Percentiles rank a stretch among this genome's conserved stretches.
Evolutionary conservation across 148 eudicot genomes (phyloP).

Genomic region (Rhododendron molle): DNA sequence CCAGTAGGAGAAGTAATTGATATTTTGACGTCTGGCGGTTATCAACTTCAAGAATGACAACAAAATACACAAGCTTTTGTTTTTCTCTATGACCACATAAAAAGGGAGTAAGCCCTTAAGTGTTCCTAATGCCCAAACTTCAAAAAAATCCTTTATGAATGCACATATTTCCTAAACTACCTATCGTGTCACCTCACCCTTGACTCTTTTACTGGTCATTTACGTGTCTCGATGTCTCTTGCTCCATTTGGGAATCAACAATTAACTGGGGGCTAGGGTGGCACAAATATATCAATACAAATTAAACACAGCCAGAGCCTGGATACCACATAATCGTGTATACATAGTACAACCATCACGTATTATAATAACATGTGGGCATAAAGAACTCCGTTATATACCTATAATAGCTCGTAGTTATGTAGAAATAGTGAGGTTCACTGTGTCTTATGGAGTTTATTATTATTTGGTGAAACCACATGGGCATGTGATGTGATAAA

Average conservation of each 20-base stretch:
- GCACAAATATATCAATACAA: background rate
- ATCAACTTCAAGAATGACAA: background rate
- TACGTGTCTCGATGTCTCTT: background rate
- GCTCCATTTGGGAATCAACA: background rate
- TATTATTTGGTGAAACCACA: background rate
- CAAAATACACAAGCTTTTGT: background rate
- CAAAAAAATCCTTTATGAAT: background rate
- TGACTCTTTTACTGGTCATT: background rate
- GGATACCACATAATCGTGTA: background rate
- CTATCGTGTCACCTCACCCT: background rate
- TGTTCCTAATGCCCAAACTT: background rate
- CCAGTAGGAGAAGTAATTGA: background rate
- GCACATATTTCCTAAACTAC: background rate
- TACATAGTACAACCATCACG: background rate
- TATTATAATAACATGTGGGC: background rate
- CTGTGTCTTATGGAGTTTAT: background rate
- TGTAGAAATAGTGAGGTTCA: background rate
- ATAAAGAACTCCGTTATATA: background rate
- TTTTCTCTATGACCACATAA: background rate
- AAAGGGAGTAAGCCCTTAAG: background rate
- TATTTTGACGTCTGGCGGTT: background rate
- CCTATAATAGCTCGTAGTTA: background rate
- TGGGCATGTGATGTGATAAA: background rate
- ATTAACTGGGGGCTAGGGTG: background rate
- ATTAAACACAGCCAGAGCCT: background rate